Percentiles rank a stretch among this genome's conserved stretches.
Conservation (phyloP, 2,329 filamentous ascomycete genomes). For the Blastomyces emzantsi region DNA sequence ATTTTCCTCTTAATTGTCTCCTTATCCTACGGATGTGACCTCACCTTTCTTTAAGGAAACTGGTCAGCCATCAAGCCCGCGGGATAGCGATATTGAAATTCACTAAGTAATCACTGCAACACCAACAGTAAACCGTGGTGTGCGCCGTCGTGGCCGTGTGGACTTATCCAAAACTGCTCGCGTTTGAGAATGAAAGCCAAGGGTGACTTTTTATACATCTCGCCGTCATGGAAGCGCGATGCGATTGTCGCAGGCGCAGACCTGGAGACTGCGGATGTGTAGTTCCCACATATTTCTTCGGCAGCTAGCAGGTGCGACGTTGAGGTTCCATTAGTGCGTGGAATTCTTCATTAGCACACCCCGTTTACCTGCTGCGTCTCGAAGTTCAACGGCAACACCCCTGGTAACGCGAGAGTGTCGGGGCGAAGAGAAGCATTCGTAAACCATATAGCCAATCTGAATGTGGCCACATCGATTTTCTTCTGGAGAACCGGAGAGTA, state of each 20-base stretch:
- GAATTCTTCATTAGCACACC: background rate
- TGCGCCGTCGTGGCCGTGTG: too few species aligned
- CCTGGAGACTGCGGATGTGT: background rate
- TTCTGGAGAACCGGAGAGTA: background rate
- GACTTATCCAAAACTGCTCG: too few species aligned
- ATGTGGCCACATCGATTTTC: background rate
- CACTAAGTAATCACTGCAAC: too few species aligned
- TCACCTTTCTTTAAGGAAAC: background rate
- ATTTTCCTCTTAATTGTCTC: too few species aligned
- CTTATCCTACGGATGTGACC: background rate
- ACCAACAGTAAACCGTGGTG: too few species aligned
- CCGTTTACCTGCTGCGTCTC: background rate
- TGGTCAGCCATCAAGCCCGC: too few species aligned
- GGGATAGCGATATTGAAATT: too few species aligned
- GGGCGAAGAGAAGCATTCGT: background rate
- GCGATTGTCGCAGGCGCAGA: background rate
- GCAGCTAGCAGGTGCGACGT: background rate
- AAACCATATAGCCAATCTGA: background rate
- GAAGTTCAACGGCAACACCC: background rate
- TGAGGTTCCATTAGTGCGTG: background rate
- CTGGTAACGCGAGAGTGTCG: background rate
- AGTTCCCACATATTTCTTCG: background rate
- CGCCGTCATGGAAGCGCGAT: background rate
- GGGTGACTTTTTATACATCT: background rate
- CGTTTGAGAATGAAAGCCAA: background rate